Evolutionary conservation across 2,329 filamentous ascomycete genomes (phyloP).

Genomic region (Phialophora macrospora): DNA sequence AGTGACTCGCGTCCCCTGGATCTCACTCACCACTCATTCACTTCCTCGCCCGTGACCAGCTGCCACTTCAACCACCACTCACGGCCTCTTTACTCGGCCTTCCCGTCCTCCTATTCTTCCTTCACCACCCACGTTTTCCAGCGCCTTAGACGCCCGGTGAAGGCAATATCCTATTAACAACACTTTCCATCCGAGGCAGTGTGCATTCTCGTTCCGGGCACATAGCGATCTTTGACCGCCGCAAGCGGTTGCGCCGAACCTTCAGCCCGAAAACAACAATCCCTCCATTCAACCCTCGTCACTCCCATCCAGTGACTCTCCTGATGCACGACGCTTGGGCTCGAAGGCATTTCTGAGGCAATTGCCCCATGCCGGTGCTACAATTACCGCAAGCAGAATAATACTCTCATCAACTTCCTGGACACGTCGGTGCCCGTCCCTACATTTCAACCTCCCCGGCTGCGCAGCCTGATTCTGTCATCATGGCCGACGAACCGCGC

Average conservation of each 20-base stretch:
- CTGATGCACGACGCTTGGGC: constrained; percentile 12
- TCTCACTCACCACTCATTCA: background rate
- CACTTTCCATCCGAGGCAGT: background rate
- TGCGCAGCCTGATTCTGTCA: constrained; percentile 26
- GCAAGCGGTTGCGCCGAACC: constrained; percentile 17
- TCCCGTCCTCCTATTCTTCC: background rate
- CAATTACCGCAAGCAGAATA: constrained; percentile 9
- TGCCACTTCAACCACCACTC: background rate
- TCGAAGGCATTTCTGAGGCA: background rate
- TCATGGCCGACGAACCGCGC: constrained; percentile 36
- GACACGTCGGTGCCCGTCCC: constrained; percentile 1
- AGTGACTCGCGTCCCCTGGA: background rate
- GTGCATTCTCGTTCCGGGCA: constrained; percentile 13
- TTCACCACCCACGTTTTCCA: background rate
- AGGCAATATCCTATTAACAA: constrained; percentile 11
- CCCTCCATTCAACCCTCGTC: background rate
- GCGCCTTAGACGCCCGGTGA: constrained; percentile 4
- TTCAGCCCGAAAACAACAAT: constrained; percentile 6
- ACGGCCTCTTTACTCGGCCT: constrained; percentile 2
- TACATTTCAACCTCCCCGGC: background rate
- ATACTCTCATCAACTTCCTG: no score
- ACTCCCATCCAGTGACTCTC: background rate
- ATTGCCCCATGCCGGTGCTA: constrained; percentile 5
- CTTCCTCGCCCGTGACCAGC: background rate
- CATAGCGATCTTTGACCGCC: constrained; percentile 17